Conservation (phyloP, 352 stramenopile genomes). For the Elongisporangium prolatum region DNA sequence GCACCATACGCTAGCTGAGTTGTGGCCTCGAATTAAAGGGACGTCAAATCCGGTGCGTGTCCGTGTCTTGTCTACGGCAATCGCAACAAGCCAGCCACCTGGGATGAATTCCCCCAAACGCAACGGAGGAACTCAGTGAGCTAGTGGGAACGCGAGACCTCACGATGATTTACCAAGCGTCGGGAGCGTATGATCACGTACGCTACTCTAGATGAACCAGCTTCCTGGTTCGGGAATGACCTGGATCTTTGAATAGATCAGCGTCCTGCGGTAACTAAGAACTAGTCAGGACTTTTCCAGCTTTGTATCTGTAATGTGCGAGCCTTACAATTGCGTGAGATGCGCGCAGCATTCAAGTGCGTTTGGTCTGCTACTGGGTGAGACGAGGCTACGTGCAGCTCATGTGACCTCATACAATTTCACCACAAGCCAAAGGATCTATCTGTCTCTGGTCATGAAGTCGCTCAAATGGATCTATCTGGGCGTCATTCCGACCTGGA, state of each 20-base stretch:
- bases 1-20: constrained; percentile 3
- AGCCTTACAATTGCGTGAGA: too few relatives aligned
- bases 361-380: too few relatives aligned
- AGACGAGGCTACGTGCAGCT: too few relatives aligned
- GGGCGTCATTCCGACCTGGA: constrained; percentile 17
- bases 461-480: constrained; percentile 32
- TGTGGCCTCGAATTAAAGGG: constrained; percentile 13
- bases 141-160: constrained; percentile 5
- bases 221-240: too few relatives aligned
- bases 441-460: constrained; percentile 36
- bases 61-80: constrained; percentile 39
- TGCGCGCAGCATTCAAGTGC: too few relatives aligned
- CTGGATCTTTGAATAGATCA: too few relatives aligned
- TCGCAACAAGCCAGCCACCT: constrained; percentile 19
- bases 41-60: constrained; percentile 5
- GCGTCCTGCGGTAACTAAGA: too few relatives aligned
- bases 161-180: constrained; percentile 9
- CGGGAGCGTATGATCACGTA: too few relatives aligned
- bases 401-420: too few relatives aligned
- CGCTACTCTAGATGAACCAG: too few relatives aligned
- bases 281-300: too few relatives aligned
- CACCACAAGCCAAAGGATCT: constrained; percentile 21
- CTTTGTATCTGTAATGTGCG: too few relatives aligned
- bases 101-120: constrained; percentile 15
- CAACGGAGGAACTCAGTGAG: constrained; percentile 4